These are phyloP conservation scores for Neonectria magnoliae DNA, from an alignment of 2,329 filamentous ascomycete genomes.

Conservation along the genomic window DNA sequence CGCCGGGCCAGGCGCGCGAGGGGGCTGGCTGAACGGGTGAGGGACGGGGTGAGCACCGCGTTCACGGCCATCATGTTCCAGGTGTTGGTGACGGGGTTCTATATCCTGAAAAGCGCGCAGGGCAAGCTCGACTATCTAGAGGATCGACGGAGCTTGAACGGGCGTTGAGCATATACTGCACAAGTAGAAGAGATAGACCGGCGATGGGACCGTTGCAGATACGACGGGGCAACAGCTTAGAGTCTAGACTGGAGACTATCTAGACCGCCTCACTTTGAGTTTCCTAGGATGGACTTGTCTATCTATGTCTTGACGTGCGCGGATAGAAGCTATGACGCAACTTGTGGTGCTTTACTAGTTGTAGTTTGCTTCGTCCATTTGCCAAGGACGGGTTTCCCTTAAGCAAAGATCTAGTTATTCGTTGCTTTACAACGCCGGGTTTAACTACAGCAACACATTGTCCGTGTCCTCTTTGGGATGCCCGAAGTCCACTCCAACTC, in stretches of 20 bases:
- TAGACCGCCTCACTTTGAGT: background rate
- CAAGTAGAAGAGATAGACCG: too few relatives aligned
- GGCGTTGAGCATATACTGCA: constrained; percentile 4
- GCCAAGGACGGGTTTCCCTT: background rate
- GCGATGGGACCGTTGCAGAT: background rate
- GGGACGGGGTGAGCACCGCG: constrained; percentile 28
- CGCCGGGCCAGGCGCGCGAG: constrained; percentile 21
- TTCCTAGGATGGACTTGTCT: background rate
- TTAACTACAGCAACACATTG: background rate
- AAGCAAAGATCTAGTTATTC: background rate
- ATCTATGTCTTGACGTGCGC: background rate
- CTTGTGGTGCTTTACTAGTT: background rate
- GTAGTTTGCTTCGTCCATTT: background rate
- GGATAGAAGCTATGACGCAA: background rate
- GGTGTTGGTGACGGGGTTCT: constrained; percentile 35
- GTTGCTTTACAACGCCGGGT: background rate
- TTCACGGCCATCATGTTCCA: constrained; percentile 33
- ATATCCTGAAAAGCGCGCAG: constrained; percentile 40
- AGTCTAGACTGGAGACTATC: background rate
- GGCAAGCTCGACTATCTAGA: constrained; percentile 44
- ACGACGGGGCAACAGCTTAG: too few relatives aligned
- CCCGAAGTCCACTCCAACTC: background rate
- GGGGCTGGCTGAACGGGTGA: constrained; percentile 26
- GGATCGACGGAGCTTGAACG: constrained; percentile 32
- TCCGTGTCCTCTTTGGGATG: background rate